These are phyloP conservation scores for Xylaria grammica DNA, from an alignment of 495 filamentous ascomycete genomes.

Conservation along the genomic window DNA sequence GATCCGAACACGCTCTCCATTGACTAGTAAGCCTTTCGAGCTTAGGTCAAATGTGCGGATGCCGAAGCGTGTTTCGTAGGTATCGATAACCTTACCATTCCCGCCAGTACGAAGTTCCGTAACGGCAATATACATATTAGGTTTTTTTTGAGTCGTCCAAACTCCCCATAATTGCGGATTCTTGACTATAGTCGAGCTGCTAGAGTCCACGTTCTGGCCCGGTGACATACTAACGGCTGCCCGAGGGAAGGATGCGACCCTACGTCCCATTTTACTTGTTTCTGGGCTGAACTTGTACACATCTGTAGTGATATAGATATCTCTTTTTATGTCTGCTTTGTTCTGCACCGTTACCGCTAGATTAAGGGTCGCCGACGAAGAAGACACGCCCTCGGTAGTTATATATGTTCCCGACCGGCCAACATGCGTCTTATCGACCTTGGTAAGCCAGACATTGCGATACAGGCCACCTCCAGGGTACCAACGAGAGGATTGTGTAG, in stretches of 20 bases:
- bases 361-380: constrained; percentile 37
- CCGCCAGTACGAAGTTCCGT: constrained; percentile 30
- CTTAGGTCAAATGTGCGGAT: constrained; percentile 42
- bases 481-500: constrained; percentile 43
- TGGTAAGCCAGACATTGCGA: constrained; percentile 50
- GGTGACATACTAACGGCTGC: background rate
- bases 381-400: constrained; percentile 36
- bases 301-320: background rate
- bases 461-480: constrained; percentile 53
- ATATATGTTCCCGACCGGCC: constrained; percentile 45
- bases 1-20: constrained; percentile 10
- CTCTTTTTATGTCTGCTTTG: constrained; percentile 12
- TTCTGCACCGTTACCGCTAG: constrained; percentile 43
- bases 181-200: constrained; percentile 30
- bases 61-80: constrained; percentile 50
- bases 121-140: constrained; percentile 46
- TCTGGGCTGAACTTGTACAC: background rate
- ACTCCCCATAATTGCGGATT: constrained; percentile 49
- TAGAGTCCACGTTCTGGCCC: constrained; percentile 32
- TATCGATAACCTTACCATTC: constrained; percentile 33
- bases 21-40: constrained; percentile 9
- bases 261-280: background rate
- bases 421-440: constrained; percentile 41
- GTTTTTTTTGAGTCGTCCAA: constrained; percentile 41
- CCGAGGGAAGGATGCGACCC: background rate